Conservation (phyloP, 2,329 filamentous ascomycete genomes). For the Colletotrichum gloeosporioides region DNA sequence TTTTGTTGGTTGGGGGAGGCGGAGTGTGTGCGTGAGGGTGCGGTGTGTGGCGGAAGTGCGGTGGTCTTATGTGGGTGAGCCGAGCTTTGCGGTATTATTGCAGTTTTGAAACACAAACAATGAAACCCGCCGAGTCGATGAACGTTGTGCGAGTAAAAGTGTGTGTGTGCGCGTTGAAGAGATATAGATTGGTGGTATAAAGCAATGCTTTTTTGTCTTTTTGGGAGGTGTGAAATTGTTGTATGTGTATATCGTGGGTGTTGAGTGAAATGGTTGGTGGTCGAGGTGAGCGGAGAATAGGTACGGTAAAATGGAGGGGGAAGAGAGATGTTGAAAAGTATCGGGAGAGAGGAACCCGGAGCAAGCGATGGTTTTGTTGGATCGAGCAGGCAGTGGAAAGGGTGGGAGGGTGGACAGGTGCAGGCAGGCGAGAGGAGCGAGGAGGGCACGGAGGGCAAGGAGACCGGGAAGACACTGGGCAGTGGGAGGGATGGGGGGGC, state of each 20-base stretch:
- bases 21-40: not conserved
- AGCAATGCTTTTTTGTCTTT: not conserved
- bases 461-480: not conserved
- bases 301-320: constrained; percentile 15
- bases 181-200: not conserved
- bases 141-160: constrained; percentile 6
- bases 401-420: constrained; percentile 11
- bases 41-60: constrained; percentile 4
- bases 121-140: constrained; percentile 18
- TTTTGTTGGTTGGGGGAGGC: constrained; percentile 10
- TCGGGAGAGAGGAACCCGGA: constrained; percentile 17
- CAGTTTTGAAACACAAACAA: constrained; percentile 18
- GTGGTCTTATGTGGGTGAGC: constrained; percentile 15
- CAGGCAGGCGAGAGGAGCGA: constrained; percentile 15
- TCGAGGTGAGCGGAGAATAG: not conserved
- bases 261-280: not conserved
- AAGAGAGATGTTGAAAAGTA: constrained; percentile 19
- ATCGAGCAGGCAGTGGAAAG: constrained; percentile 7
- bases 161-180: not conserved
- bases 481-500: constrained; percentile 7
- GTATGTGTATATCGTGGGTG: not conserved
- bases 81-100: constrained; percentile 23
- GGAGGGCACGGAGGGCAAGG: constrained; percentile 20
- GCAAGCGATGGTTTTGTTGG: constrained; percentile 24
- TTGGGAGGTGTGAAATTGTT: not conserved